Evolutionary conservation across 2,329 filamentous ascomycete genomes (phyloP), one percentile per base, ranked within the genome.

Genomic region (Aspergillus pseudonomiae): DNA sequence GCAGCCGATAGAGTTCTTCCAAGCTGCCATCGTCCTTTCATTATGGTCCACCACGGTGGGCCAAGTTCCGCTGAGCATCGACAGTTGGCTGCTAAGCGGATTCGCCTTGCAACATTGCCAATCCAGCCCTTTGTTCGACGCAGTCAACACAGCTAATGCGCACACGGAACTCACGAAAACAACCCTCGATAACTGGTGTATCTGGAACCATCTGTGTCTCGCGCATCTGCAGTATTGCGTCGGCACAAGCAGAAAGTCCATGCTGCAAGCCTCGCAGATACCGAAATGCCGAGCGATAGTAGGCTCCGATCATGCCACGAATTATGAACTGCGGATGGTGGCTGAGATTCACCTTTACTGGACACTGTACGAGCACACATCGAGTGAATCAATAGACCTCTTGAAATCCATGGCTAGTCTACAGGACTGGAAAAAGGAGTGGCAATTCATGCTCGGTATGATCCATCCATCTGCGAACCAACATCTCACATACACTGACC

Each of bases 21-120:
- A 82, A 66, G 77, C 80, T 9, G 71, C 73, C 9, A 65, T 82
- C 1, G 73, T 82, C n/a, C 69, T 82, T 5, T 78, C 77, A 57
- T 68, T 82, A 69, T 82, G 80, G 80, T 82, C 80, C 5, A 83
- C 80, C 0, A 82, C 80, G 1, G 79, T 82, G 1, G 79, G 79
- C 1, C 78, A 81, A 60, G 73, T 78, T 11, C 80, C 79, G 1
- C 65, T 83, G 61, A 80, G 78, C 52, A 75, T 82, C 34, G 80
- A 82, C 66, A 81, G 79, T 58, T 82, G 80, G 80, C 75, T 82
- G 24, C 68, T 81, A 16, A 81, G 75, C 56, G 79, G 79, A 7
- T 82, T 78, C 70, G 78, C 79, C 12, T 66, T 82, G 2, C 80
- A 82, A 58, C 80, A 82, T 54, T 73, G 74, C 46, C 71, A 77